Conservation (phyloP, 1,139 yeast species). For the Geotrichum histeridarum region DNA sequence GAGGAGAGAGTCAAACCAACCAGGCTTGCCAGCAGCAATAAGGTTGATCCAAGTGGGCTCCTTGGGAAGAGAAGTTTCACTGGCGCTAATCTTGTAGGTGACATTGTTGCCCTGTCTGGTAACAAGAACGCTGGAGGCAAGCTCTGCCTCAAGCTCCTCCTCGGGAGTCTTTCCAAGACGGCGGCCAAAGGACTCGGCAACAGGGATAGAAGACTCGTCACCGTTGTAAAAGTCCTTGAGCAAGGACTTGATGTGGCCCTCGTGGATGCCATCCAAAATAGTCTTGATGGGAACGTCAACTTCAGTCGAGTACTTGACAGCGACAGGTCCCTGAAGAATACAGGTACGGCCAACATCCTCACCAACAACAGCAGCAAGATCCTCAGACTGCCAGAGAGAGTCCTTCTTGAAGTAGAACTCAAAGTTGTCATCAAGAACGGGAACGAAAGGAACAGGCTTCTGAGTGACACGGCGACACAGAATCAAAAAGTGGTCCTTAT, state of each 20-base stretch:
- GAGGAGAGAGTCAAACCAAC: conserved; percentile 91
- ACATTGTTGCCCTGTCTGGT: conserved; percentile 39
- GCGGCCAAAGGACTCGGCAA: conserved; percentile 84
- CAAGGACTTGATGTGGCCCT: conserved; percentile 75
- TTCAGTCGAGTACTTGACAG: conserved; percentile 83
- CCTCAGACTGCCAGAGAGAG: conserved; percentile 98
- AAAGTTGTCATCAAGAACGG: conserved; percentile 87
- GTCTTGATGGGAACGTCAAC: conserved; percentile 91
- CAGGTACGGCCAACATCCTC: conserved; percentile 97
- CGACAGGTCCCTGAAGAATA: conserved; percentile 97
- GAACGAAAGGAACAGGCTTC: conserved; percentile 97
- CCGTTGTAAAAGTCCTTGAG: conserved; percentile 64
- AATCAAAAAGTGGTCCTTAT: conserved; percentile 84
- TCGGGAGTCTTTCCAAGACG: conserved; percentile 37
- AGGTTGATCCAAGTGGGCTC: conserved; percentile 63
- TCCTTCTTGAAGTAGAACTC: conserved; percentile 97
- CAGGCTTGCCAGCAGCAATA: conserved; percentile 71
- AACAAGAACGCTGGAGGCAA: conserved; percentile 36
- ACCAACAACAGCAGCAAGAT: conserved; percentile 90
- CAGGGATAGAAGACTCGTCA: conserved; percentile 70
- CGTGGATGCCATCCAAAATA: conserved; percentile 81
- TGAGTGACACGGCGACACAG: conserved; percentile 79
- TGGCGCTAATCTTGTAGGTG: conserved; percentile 46
- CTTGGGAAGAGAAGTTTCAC: conserved; percentile 35
- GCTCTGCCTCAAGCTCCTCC: conserved; percentile 38